Base-by-base conservation (phyloP, 139 green algal genomes). In the Trebouxia sp. region DNA sequence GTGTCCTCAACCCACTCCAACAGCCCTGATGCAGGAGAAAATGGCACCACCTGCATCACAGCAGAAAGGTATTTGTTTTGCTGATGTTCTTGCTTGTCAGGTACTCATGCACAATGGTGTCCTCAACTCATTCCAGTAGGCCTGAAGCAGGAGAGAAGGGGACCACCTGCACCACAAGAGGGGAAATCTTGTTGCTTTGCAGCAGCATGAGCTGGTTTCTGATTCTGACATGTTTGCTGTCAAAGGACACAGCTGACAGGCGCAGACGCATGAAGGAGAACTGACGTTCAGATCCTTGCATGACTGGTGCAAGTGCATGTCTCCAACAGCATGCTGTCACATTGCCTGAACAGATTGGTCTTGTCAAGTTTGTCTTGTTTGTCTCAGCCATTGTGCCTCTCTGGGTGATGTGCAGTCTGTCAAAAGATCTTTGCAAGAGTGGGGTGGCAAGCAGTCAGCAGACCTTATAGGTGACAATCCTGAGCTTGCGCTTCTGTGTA, bases 1-100 rank as follows among this genome's bases (percentile, higher is more conserved):
- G 96, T 98, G 75, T 94, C 77, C 53, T 99, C 88, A 47, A 99
- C 95, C 96, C 96, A 99, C 85, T 98, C 88, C 56, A 99, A 62
- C 45, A 99, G 79, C 32, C 96, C 96, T 15, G 90, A 85, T 9
- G 70, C 83, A 15, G 96, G 95, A 11, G 89, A 92, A 84, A 98
- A 98, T 20, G 96, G 95, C 55, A 99, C 89, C 51, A 94, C 85
- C 82, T 87, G 82, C n/a, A 65, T 32, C 1, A 20, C 7, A 35
- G 26, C 3, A n/a, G n/a, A n/a, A n/a, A n/a, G n/a, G n/a, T n/a
- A n/a, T n/a, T n/a, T n/a, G n/a, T n/a, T n/a, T n/a, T n/a, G n/a
- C n/a, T n/a, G n/a, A n/a, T n/a, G n/a, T n/a, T n/a, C n/a, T n/a
- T n/a, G n/a, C n/a, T n/a, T n/a, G 50, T 3, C 50, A 58, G 5